Evolutionary conservation across 805 yeast species (phyloP), one percentile per base, ranked within the genome.

Genomic region (Candida takata): DNA sequence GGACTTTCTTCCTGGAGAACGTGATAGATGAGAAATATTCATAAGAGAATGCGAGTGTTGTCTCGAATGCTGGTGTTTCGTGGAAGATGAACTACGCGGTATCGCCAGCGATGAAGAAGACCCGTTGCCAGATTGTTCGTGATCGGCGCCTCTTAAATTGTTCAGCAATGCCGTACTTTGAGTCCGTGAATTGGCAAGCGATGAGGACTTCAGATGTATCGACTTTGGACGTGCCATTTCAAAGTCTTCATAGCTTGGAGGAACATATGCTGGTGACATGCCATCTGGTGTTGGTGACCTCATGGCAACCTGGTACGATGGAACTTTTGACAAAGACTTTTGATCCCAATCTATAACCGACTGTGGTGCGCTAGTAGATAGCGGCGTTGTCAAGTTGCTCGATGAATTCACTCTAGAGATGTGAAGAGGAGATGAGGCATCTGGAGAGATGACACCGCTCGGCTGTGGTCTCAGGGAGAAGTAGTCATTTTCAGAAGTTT

Each of bases 301-400:
- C 56, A 87, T 59, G 0, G 97, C 97, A 23, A 83, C 79, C 7
- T 70, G 71, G 58, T 90, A 90, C 0, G 95, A 77, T 0, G 97
- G 97, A 6, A 90, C 95, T 33, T 75, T 64, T 15, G 82, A 77
- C 44, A 85, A 45, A 3, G 65, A 57, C 6, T 56, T 55, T 3
- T 67, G 41, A 39, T 71, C 70, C 67, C 69, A 63, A 20, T 62
- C 70, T 11, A 52, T 50, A 6, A 32, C 23, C 9, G 47, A 29
- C 9, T 34, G 27, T 8, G 37, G 39, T 26, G 14, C 24, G 15
- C 29, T 16, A 23, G 14, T 16, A 7, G 24, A 19, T 4, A 24
- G 29, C 18, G 31, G 40, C 9, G 19, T 27, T 5, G 31, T 19
- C 21, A 61, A 37, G 16, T 61, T 60, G 12, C 48, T 45, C 24